Evolutionary conservation across 2,329 filamentous ascomycete genomes (phyloP).

Genomic region (Fusarium annulatum): DNA sequence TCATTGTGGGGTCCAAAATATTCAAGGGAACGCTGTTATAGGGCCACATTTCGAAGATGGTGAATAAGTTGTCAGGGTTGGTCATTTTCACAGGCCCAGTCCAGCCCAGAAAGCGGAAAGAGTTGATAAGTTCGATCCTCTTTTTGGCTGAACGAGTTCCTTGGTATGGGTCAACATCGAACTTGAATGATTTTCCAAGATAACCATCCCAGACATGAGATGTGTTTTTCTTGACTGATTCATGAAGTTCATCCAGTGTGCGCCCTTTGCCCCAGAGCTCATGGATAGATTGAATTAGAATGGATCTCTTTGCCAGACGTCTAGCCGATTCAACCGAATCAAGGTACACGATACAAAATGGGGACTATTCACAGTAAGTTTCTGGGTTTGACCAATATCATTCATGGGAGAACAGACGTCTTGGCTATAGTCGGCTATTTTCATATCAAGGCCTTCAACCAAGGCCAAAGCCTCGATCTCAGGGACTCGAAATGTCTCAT

Average conservation of each 20-base stretch:
- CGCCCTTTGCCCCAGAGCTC: constrained; percentile 85
- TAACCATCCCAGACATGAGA: constrained; percentile 75
- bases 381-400: constrained; percentile 13
- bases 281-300: constrained; percentile 85
- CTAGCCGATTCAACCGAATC: constrained; percentile 72
- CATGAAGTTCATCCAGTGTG: constrained; percentile 76
- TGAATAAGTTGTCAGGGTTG: constrained; percentile 78
- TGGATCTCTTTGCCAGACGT: constrained; percentile 77
- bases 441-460: constrained; percentile 72
- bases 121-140: constrained; percentile 82
- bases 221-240: constrained; percentile 68
- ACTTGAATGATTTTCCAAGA: constrained; percentile 77
- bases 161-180: constrained; percentile 85
- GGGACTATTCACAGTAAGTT: constrained; percentile 69
- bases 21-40: constrained; percentile 61
- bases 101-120: constrained; percentile 82
- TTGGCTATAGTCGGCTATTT: constrained; percentile 79
- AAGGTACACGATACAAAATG: constrained; percentile 83
- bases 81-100: constrained; percentile 82
- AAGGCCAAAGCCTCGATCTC: constrained; percentile 85
- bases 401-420: constrained; percentile 66
- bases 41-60: constrained; percentile 84
- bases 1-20: constrained; percentile 63
- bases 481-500: constrained; percentile 89
- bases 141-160: constrained; percentile 72